phyloP scores from a whole-genome alignment of 495 filamentous ascomycete genomes.

The Aspergillus diversus region DNA sequence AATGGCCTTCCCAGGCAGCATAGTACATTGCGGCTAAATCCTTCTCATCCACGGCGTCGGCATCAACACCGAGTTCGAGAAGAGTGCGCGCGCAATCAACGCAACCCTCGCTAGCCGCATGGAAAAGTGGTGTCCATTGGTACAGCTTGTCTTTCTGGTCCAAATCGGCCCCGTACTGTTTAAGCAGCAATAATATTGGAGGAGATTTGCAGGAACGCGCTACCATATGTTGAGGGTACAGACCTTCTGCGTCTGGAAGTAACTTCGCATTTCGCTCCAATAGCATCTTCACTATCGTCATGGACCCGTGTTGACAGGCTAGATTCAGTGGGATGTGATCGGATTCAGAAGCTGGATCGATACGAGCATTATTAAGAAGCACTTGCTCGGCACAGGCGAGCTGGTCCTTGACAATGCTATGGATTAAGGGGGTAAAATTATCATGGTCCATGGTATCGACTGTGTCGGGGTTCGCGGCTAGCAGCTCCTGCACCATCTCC shows the following conservation, averaged over 20 bases:
- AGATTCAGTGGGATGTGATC: constrained; percentile 95
- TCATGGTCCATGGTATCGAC: constrained; percentile 91
- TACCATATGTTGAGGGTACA: constrained; percentile 97
- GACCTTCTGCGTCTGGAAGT: constrained; percentile 89
- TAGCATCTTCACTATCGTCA: constrained; percentile 79
- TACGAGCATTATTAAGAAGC: constrained; percentile 69
- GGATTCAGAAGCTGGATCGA: constrained; percentile 78
- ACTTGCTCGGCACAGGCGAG: constrained; percentile 76
- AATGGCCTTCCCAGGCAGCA: constrained; percentile 95
- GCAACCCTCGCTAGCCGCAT: constrained; percentile 95
- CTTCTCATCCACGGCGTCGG: constrained; percentile 85
- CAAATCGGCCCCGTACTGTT: constrained; percentile 86
- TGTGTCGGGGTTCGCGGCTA: constrained; percentile 62
- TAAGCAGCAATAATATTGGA: constrained; percentile 74
- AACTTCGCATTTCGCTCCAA: constrained; percentile 76
- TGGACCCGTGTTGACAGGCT: constrained; percentile 88
- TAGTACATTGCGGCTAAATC: constrained; percentile 95
- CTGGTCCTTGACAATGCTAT: constrained; percentile 86
- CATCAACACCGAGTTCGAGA: constrained; percentile 72
- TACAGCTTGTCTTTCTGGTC: constrained; percentile 94
- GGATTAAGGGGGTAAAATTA: constrained; percentile 95
- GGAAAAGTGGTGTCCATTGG: constrained; percentile 95
- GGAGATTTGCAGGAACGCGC: constrained; percentile 85
- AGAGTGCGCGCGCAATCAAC: constrained; percentile 82
- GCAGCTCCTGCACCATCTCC: constrained; percentile 76